Conservation (phyloP, 805 yeast genomes). For the Wickerhamiella lipophila region DNA sequence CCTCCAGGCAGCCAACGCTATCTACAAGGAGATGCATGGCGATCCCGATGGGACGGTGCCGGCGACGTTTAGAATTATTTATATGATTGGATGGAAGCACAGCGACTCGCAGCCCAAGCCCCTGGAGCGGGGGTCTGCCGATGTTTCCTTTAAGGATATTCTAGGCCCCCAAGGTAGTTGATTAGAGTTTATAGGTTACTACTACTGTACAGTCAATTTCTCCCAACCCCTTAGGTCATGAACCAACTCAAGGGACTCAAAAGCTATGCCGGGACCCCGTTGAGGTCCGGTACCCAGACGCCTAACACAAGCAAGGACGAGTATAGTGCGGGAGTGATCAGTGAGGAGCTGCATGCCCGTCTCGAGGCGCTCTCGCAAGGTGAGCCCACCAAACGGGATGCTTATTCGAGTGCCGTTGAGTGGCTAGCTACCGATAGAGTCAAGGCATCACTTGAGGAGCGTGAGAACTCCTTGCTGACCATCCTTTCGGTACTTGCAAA, state of each 20-base stretch:
- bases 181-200: too few relatives aligned
- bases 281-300: slow-evolving; percentile 7
- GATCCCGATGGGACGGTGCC: slow-evolving; percentile 52
- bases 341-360: slow-evolving; percentile 19
- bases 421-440: slow-evolving; percentile 24
- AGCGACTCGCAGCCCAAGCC: slow-evolving; percentile 60
- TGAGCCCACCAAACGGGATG: slow-evolving; percentile 12
- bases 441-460: slow-evolving; percentile 24
- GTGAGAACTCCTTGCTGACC: slow-evolving; percentile 26
- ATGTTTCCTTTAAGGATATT: slow-evolving; percentile 54
- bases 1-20: slow-evolving; percentile 61
- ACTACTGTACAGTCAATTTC: background rate
- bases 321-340: slow-evolving; percentile 18
- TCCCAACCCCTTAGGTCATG: background rate
- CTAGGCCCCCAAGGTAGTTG: slow-evolving; percentile 26
- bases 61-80: slow-evolving; percentile 64
- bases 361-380: slow-evolving; percentile 16
- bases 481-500: slow-evolving; percentile 23
- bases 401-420: slow-evolving; percentile 21
- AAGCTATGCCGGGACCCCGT: slow-evolving; percentile 9
- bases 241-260: background rate
- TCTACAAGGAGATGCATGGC: slow-evolving; percentile 60
- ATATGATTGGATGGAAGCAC: slow-evolving; percentile 84
- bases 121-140: slow-evolving; percentile 57
- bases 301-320: slow-evolving; percentile 9